phyloP scores from a whole-genome alignment of 148 eudicot species.

The Silene latifolia region DNA sequence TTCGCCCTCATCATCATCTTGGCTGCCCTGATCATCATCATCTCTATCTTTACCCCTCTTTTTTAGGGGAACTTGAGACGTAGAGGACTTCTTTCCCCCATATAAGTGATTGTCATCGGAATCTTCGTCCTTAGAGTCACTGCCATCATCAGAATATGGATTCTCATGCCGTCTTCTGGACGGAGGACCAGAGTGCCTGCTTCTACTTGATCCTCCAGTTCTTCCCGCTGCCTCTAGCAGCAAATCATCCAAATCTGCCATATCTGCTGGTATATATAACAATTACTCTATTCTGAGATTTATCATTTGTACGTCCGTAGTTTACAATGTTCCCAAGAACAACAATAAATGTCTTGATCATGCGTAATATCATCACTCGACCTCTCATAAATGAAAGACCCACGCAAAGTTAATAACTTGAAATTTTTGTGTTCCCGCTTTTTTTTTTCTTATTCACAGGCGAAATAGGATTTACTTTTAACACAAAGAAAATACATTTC shows the following conservation, averaged over 20 bases:
- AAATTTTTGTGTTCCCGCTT: not conserved
- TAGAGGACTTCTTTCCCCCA: constrained; percentile 62
- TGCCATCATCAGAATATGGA: constrained; percentile 84
- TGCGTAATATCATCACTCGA: not conserved
- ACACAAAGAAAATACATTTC: not conserved
- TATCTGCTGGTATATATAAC: constrained; percentile 15
- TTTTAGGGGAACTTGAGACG: constrained; percentile 82
- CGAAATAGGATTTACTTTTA: not conserved
- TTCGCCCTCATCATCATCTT: constrained; percentile 52
- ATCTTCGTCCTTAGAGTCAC: constrained; percentile 78
- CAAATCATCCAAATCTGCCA: constrained; percentile 88
- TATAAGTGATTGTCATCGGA: constrained; percentile 78
- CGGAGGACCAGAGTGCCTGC: constrained; percentile 60
- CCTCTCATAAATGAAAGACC: not conserved
- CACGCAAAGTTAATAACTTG: not conserved
- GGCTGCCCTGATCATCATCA: constrained; percentile 65
- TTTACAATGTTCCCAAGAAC: not conserved
- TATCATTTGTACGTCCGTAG: not conserved
- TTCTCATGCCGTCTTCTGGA: constrained; percentile 67
- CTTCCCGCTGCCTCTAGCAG: constrained; percentile 97
- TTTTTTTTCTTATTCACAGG: not conserved
- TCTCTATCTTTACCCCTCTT: constrained; percentile 81
- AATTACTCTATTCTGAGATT: not conserved
- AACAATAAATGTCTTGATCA: not conserved
- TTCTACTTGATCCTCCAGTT: constrained; percentile 65